phyloP scores from a whole-genome alignment of 1,284 basidiomycete genomes.

The Erythrobasidium hasegawianum region DNA sequence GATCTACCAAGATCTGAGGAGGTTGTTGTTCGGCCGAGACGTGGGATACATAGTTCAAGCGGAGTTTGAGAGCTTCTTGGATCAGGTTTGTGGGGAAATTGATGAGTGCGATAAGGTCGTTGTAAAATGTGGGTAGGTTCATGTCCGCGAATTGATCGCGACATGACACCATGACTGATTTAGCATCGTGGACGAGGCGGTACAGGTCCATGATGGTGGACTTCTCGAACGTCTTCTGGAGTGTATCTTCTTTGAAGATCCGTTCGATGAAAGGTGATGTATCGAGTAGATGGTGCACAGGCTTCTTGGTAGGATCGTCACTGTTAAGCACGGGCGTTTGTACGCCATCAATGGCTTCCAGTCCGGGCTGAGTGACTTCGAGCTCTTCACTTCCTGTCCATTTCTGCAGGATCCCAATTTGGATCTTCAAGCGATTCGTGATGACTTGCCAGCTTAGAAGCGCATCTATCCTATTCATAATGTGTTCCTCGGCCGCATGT shows the following conservation, averaged over 20 bases:
- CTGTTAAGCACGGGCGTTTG: slow-evolving; percentile 1
- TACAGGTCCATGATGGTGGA: slow-evolving; percentile 85
- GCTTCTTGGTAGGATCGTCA: not conserved
- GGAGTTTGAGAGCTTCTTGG: slow-evolving; percentile 82
- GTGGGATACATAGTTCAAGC: slow-evolving; percentile 85
- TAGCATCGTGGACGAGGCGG: slow-evolving; percentile 77
- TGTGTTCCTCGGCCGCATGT: slow-evolving; percentile 60
- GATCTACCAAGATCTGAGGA: slow-evolving; percentile 85
- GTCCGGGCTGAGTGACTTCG: slow-evolving; percentile 34
- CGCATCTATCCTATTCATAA: slow-evolving; percentile 75
- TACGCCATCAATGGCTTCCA: slow-evolving; percentile 24
- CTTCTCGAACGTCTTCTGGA: slow-evolving; percentile 90
- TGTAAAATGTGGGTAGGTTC: slow-evolving; percentile 87
- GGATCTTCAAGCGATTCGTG: slow-evolving; percentile 68
- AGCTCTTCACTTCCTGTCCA: slow-evolving; percentile 78
- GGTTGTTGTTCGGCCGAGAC: slow-evolving; percentile 65
- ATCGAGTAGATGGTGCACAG: slow-evolving; percentile 49
- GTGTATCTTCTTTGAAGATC: slow-evolving; percentile 89
- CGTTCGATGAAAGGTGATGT: slow-evolving; percentile 78
- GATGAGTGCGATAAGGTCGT: slow-evolving; percentile 86
- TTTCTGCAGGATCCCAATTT: slow-evolving; percentile 70
- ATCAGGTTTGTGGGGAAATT: slow-evolving; percentile 93
- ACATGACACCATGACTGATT: slow-evolving; percentile 79
- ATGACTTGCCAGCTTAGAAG: slow-evolving; percentile 85
- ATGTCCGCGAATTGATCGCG: slow-evolving; percentile 70